Evolutionary conservation across 2,329 filamentous ascomycete species (phyloP), one percentile per base, ranked within the genome.

Genomic region (Penicillium sp.): DNA sequence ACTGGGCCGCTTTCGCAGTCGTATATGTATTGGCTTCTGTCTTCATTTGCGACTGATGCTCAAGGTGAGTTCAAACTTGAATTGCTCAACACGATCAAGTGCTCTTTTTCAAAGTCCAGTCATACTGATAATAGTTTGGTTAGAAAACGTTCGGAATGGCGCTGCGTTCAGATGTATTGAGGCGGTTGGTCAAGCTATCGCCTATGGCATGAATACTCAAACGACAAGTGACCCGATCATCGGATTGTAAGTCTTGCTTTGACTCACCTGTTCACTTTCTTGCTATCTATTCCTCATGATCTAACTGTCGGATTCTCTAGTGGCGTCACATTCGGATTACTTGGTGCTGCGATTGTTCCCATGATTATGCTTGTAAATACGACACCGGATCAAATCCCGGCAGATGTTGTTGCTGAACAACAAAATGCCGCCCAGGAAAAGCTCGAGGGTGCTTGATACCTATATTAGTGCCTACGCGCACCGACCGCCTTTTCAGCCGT

Each of bases 11-110:
- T 77, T 33, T 77, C 74, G 24, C 75, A 77, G 65, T 77, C 75
- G 1, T 77, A 77, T 48, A 77, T 77, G 74, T 77, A 77, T 54
- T 77, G 74, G 75, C 67, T 77, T 5, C 55, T 77, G 9, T 77
- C 75, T 1, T 77, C 74, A 1, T 77, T 77, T 58, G 75, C 72
- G 2, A 75, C 73, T 0, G 72, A 76, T 55, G 74, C 74, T 0
- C 74, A 76, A 51, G 67, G 71, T 72, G 39, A 56, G 46, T 52
- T 26, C 7, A 14, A 13, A 10, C 3, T 5, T 33, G 14, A 14
- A 7, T 26, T 10, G n/a, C n/a, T n/a, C n/a, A n/a, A n/a, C n/a
- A n/a, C n/a, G n/a, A n/a, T n/a, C n/a, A n/a, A n/a, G n/a, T n/a
- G n/a, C n/a, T n/a, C n/a, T n/a, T n/a, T n/a, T n/a, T n/a, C n/a